Conservation (phyloP, 306 rosid species). For the Alnus rubra region DNA sequence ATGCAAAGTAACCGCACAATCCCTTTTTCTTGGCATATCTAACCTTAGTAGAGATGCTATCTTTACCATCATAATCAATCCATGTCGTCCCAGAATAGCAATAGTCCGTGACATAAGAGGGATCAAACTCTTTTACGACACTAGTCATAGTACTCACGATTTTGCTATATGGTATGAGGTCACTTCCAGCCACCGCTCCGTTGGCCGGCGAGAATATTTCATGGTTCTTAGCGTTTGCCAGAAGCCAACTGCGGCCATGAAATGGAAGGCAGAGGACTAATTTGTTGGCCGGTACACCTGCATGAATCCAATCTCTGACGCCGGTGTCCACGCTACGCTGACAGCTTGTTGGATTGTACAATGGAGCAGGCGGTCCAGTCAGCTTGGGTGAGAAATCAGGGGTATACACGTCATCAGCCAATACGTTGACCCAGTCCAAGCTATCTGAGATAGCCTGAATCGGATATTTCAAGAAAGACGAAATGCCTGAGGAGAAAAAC, state of each 20-base stretch:
- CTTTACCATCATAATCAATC: no score
- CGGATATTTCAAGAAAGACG: neutral
- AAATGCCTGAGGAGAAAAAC: neutral
- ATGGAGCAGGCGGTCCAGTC: conserved; percentile 32
- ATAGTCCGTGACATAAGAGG: no score
- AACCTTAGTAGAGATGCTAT: no score
- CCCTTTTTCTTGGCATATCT: conserved; percentile 7
- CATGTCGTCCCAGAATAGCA: no score
- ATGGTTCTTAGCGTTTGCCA: neutral
- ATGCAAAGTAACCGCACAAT: conserved; percentile 41
- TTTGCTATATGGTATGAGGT: no score
- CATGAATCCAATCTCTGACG: conserved; percentile 13
- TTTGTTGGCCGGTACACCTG: conserved; percentile 29
- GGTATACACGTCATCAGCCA: conserved; percentile 39
- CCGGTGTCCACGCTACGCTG: conserved; percentile 9
- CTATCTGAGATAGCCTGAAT: neutral
- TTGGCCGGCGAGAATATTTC: no score
- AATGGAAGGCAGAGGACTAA: conserved; percentile 37
- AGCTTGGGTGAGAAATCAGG: conserved; percentile 21
- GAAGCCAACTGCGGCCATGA: conserved; percentile 36
- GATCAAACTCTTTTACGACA: no score
- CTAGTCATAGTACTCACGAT: rapidly evolving
- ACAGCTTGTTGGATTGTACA: neutral
- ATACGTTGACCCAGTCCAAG: conserved; percentile 8
- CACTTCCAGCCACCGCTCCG: no score